Base-by-base conservation (phyloP, 73 alveolate species). In the Paramecium caudatum region DNA sequence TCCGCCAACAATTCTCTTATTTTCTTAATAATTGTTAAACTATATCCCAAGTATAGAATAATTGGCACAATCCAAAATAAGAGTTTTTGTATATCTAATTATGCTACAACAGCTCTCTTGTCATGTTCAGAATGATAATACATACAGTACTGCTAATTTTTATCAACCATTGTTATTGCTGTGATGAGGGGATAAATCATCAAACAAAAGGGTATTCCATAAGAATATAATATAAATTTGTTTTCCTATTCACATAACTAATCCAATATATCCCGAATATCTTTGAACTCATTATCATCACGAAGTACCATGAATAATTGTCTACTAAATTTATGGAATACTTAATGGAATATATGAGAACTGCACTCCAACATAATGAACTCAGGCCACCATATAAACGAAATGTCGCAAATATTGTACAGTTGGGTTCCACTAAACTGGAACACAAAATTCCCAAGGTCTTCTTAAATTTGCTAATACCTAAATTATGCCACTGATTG, bases 21-120 rank as follows among this genome's bases (percentile, higher is more conserved):
- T 9, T 43, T 8, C 19, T 74, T 74, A 15, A 37, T 39, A 15
- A 74, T 15, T 2, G 39, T 41, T 16, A 74, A 19, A 74, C 69
- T 45, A 39, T 74, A 74, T 5, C 43, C 46, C 12, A 74, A 41
- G 43, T 74, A 74, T 7, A 74, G 41, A 21, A 13, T 34, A 17
- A 74, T 74, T 9, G 88, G 88, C 17, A 74, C 1, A 19, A 27
- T 39, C 88, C 88, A 74, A 74, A 74, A 41, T 25, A 74, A 10
- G 49, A 45, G 15, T 21, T 74, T 74, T 17, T 41, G 27, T 5
- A 74, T 15, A 8, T 41, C 88, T 41, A 74, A 30, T 23, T 65
- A 34, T 10, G 49, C 83, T 10, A 27, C 30, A 4, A 55, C 23
- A 27, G 10, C 3, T 5, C 46, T 27, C 23, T 37, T 27, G 12